Conservation (phyloP, 192 early-diverging fungal genomes). For the Lobosporangium transversale region DNA sequence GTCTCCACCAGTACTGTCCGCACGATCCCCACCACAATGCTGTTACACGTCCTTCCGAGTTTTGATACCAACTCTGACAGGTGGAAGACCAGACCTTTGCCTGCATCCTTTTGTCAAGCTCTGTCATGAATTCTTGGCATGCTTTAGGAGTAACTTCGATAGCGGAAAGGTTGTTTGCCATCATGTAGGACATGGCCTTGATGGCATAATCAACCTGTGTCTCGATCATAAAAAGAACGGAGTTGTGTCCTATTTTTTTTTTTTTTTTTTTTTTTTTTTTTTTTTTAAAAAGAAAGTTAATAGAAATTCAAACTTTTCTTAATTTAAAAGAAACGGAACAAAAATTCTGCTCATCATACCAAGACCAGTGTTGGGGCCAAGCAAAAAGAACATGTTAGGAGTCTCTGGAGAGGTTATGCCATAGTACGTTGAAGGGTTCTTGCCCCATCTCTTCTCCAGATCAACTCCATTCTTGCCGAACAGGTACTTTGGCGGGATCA, state of each 20-base stretch:
- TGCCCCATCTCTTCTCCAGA: constrained; percentile 49
- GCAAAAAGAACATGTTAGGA: constrained; percentile 65
- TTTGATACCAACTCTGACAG: constrained; percentile 65
- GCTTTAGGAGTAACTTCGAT: constrained; percentile 48
- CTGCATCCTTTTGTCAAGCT: constrained; percentile 50
- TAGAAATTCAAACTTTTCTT: too few species aligned
- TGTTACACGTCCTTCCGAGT: constrained; percentile 49
- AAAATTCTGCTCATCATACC: too few species aligned
- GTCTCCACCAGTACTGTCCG: constrained; percentile 35
- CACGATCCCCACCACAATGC: constrained; percentile 51
- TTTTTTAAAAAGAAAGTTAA: too few species aligned
- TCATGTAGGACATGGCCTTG: constrained; percentile 52
- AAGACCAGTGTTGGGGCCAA: constrained; percentile 62
- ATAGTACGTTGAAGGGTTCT: constrained; percentile 54
- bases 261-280: too few species aligned
- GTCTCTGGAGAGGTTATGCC: constrained; percentile 56
- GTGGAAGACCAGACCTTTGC: constrained; percentile 59
- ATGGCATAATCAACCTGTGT: constrained; percentile 60
- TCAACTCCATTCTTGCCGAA: constrained; percentile 44
- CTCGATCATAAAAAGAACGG: constrained; percentile 64
- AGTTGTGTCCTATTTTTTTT: constrained; percentile 53
- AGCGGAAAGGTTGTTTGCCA: constrained; percentile 51
- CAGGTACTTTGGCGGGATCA: constrained; percentile 42
- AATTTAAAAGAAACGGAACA: too few species aligned
- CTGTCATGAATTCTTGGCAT: constrained; percentile 36